These are phyloP conservation scores for Aspergillus costaricaensis DNA, from an alignment of 2,329 filamentous ascomycete genomes.

Conservation along the genomic window DNA sequence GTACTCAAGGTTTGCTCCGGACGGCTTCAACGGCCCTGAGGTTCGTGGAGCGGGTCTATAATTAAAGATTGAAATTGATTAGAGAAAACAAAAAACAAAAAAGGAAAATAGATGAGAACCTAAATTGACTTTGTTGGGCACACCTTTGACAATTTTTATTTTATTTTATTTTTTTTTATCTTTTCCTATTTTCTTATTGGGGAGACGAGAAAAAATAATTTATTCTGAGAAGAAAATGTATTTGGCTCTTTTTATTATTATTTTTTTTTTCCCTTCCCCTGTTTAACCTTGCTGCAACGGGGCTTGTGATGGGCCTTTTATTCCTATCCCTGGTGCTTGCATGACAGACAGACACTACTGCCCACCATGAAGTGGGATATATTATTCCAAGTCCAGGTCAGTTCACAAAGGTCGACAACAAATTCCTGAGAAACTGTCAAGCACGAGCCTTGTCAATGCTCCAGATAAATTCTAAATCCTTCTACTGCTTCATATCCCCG, in stretches of 20 bases:
- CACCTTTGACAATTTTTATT: background rate
- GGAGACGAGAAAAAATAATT: background rate
- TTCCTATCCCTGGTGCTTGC: conserved; percentile 20
- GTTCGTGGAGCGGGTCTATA: conserved; percentile 1
- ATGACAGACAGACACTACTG: conserved; percentile 19
- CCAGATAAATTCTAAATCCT: background rate
- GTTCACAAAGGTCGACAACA: background rate
- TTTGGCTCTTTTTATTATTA: conserved; percentile 7
- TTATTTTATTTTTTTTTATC: background rate
- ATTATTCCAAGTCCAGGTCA: conserved; percentile 14
- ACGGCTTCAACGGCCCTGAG: conserved; percentile 2
- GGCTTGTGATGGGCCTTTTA: conserved; percentile 26
- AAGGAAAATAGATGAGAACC: background rate
- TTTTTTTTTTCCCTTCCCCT: conserved; percentile 9
- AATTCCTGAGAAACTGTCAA: background rate
- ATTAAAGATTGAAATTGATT: conserved; percentile 1
- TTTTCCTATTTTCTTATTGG: background rate
- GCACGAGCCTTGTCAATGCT: background rate
- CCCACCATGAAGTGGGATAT: conserved; percentile 22
- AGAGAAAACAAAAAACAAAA: background rate
- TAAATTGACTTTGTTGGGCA: conserved; percentile 2
- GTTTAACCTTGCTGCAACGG: conserved; percentile 22
- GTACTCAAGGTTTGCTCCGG: background rate
- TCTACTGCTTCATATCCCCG: background rate
- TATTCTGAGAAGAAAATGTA: conserved; percentile 1